Conservation (phyloP, 2,329 filamentous ascomycete genomes). For the Talaromyces funiculosus region DNA sequence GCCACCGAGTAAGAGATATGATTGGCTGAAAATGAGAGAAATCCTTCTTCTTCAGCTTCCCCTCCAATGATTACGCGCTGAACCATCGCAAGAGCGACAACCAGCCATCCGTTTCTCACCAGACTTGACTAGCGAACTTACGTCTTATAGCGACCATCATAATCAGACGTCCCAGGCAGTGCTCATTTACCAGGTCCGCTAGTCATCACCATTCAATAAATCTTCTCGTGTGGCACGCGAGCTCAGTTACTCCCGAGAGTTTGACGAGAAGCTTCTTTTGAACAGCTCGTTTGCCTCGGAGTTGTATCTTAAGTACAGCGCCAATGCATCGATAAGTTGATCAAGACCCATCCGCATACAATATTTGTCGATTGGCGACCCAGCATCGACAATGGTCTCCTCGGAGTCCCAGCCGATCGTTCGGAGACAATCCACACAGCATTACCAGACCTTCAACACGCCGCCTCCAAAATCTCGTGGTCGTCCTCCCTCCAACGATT, state of each 20-base stretch:
- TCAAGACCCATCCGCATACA: not conserved
- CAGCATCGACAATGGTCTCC: conserved; percentile 21
- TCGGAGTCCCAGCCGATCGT: conserved; percentile 27
- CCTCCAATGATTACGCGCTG: not conserved
- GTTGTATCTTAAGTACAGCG: not conserved
- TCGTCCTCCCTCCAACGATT: conserved; percentile 39
- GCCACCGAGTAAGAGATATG: not conserved
- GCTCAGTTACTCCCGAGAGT: not conserved
- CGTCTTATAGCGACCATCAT: not conserved
- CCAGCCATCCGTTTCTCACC: not conserved
- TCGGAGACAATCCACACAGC: conserved; percentile 40
- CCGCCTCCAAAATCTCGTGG: conserved; percentile 44
- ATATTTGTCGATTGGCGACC: not conserved
- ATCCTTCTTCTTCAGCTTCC: not conserved
- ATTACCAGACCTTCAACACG: conserved; percentile 46
- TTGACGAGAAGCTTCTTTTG: not conserved
- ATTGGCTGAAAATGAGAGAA: not conserved
- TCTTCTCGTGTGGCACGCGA: not conserved
- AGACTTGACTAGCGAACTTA: not conserved
- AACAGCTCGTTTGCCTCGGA: not conserved
- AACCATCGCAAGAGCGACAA: no score
- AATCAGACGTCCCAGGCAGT: no score
- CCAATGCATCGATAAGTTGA: not conserved
- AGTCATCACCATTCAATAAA: not conserved
- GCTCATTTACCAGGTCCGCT: not conserved